Base-by-base conservation (phyloP, 352 stramenopile genomes). In the Phytopythium vexans region DNA sequence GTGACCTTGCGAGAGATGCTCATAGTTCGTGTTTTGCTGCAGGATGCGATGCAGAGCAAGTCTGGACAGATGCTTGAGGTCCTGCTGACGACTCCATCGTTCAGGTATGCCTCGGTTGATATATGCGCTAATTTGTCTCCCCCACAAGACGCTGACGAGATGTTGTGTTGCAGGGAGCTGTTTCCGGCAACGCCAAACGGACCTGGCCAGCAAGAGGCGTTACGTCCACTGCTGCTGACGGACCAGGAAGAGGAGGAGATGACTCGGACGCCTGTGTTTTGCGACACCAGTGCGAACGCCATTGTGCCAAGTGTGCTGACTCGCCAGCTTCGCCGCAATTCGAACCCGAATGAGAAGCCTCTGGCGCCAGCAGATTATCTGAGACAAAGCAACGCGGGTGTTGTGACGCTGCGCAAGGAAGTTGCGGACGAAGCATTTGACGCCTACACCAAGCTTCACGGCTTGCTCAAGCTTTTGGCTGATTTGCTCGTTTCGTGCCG, bases 41-140 rank as follows among this genome's bases (percentile, higher is more conserved):
- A 84, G 64, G 83, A 94, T 51, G 83, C 81, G 16, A 92, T 94
- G 83, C 64, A 83, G 31, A 88, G 74, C 43, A 94, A 92, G 64
- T 91, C 83, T 4, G 83, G 83, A 6, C 72, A 94, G 47, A 90
- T 94, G 82, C 74, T 94, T 0, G 75, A 92, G 46, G 63, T 94
- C 41, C 47, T 94, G 41, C 68, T 94, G 6, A 89, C 73, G 10
- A 92, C 84, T 3, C 80, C 82, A 11, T 91, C 82, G 8, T 94
- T 94, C 62, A 89, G 86, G 77, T 87, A 83, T 49, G 68, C 65
- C 5, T 37, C 16, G 31, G 33, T 16, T 37, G 42, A 8, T 41
- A 1, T 34, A 34, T 40, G 7, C 21, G 35, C 63, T 41, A 31
- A 41, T 27, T 35, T 15, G n/a, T 54, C 4, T 15, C 21, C 21